Conservation (phyloP, 768 basidiomycete genomes). For the Butyriboletus loyo region DNA sequence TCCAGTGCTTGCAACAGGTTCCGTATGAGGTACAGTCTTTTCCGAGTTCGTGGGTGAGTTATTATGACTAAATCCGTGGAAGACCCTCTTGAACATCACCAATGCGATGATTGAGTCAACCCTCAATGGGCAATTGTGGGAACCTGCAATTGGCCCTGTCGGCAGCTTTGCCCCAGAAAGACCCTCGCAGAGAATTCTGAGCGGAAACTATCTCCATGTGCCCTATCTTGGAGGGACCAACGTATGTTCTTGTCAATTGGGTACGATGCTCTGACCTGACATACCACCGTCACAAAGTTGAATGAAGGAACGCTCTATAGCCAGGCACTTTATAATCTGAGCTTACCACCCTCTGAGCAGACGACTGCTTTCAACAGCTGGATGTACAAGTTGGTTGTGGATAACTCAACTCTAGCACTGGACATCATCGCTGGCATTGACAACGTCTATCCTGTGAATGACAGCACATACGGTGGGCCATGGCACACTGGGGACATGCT, state of each 20-base stretch:
- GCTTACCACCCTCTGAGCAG: constrained; percentile 39
- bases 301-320: constrained; percentile 14
- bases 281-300: not conserved
- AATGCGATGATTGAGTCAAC: constrained; percentile 44
- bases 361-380: constrained; percentile 45
- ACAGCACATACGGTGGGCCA: constrained; percentile 43
- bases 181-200: constrained; percentile 43
- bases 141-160: constrained; percentile 49
- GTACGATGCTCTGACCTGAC: not conserved
- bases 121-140: constrained; percentile 55
- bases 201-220: constrained; percentile 50
- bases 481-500: constrained; percentile 60
- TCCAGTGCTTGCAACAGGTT: constrained; percentile 39
- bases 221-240: constrained; percentile 58
- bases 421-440: constrained; percentile 40
- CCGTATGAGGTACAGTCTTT: constrained; percentile 14
- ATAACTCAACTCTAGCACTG: constrained; percentile 35
- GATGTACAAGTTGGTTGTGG: constrained; percentile 48
- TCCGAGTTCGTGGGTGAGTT: not conserved
- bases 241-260: constrained; percentile 26
- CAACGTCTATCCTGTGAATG: constrained; percentile 46
- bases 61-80: not conserved
- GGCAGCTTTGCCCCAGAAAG: constrained; percentile 48
- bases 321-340: constrained; percentile 33
- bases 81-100: constrained; percentile 50